These are phyloP conservation scores for Hibiscus mutabilis DNA, from an alignment of 345 rosid genomes.

Conservation along the genomic window DNA sequence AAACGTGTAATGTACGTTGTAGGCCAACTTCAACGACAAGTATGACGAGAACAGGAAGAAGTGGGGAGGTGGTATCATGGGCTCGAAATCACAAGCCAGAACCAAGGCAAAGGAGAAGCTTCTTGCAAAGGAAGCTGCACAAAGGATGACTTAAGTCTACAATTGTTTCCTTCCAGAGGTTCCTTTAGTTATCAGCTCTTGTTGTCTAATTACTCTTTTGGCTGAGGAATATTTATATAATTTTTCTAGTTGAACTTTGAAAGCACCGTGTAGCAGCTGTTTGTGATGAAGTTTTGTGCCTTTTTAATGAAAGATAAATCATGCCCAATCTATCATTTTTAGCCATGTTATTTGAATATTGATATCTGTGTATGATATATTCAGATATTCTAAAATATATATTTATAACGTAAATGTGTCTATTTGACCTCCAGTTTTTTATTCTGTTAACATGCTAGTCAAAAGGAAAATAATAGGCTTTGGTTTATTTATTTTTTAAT, in stretches of 20 bases:
- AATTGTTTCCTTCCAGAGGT: not conserved
- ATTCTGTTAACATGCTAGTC: too few relatives aligned
- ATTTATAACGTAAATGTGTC: too few relatives aligned
- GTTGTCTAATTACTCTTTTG: not conserved
- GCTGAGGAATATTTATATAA: not conserved
- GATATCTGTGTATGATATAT: too few relatives aligned
- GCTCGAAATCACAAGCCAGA: slow-evolving; percentile 72
- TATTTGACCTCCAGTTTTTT: too few relatives aligned
- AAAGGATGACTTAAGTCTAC: slow-evolving; percentile 35
- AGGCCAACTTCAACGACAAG: slow-evolving; percentile 77
- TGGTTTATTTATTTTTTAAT: too few relatives aligned
- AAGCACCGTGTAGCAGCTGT: not conserved
- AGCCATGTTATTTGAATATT: too few relatives aligned
- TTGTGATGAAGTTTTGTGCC: not conserved
- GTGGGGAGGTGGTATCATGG: slow-evolving; percentile 89
- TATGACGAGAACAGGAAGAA: slow-evolving; percentile 70
- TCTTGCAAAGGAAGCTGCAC: slow-evolving; percentile 33
- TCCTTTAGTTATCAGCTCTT: not conserved
- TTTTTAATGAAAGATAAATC: not conserved
- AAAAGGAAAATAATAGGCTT: too few relatives aligned
- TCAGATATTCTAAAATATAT: too few relatives aligned
- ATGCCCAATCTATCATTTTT: not conserved
- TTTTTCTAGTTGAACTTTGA: not conserved
- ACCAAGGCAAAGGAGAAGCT: slow-evolving; percentile 65
- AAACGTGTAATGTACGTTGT: not conserved